Evolutionary conservation across 768 basidiomycete genomes (phyloP).

Genomic region (Suillus hirtellus): DNA sequence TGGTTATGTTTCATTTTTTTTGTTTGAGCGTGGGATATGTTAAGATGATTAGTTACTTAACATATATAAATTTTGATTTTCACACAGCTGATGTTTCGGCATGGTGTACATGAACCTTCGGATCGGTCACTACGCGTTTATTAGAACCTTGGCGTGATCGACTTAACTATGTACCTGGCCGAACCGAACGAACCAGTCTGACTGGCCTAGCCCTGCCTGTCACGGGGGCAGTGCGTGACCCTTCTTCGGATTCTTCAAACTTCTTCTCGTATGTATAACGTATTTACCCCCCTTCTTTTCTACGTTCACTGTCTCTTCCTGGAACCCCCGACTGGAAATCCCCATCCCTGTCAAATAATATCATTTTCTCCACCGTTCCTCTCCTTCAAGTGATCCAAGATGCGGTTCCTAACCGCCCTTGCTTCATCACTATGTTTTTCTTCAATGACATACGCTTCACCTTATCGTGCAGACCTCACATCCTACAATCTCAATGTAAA

Average conservation of each 20-base stretch:
- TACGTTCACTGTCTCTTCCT: neutral
- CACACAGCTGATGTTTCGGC: no score
- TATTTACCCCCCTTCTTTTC: neutral
- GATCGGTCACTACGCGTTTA: no score
- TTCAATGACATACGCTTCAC: constrained; percentile 53
- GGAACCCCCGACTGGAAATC: neutral
- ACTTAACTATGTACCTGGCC: no score
- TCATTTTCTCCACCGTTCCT: neutral
- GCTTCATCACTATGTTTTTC: constrained; percentile 26
- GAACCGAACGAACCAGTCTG: neutral
- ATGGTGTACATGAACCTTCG: no score
- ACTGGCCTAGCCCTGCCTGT: no score
- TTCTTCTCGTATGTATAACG: neutral
- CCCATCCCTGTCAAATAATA: neutral
- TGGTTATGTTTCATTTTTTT: no score
- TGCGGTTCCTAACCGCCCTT: constrained; percentile 49
- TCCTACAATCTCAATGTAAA: constrained; percentile 82
- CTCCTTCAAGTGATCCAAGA: constrained; percentile 20
- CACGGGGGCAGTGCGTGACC: no score
- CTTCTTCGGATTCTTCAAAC: no score
- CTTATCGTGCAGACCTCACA: constrained; percentile 64
- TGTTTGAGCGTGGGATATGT: no score
- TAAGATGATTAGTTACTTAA: no score
- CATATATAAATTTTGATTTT: no score
- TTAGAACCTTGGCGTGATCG: no score